phyloP scores from a whole-genome alignment of 78 protist species.

The Dictyostelium citrinum region DNA sequence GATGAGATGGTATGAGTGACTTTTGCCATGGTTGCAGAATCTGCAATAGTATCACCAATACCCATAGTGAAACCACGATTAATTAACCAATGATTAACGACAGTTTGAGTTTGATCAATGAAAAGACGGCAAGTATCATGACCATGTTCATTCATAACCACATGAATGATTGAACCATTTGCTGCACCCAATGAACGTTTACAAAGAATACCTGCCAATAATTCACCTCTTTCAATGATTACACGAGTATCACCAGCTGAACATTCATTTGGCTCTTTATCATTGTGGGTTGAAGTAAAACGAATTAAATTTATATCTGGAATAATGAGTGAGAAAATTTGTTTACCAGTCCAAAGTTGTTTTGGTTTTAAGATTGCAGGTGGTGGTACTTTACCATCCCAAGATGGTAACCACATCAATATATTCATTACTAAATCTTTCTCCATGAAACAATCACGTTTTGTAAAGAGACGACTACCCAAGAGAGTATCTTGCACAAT shows the following conservation, averaged over 20 bases:
- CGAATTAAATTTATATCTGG: conserved; percentile 87
- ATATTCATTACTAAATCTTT: conserved; percentile 94
- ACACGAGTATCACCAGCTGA: conserved; percentile 91
- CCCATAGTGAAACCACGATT: conserved; percentile 96
- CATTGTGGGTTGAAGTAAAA: conserved; percentile 38
- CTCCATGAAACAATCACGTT: conserved; percentile 94
- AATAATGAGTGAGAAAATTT: conserved; percentile 91
- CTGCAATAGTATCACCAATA: conserved; percentile 97
- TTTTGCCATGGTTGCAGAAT: conserved; percentile 80
- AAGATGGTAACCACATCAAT: conserved; percentile 94
- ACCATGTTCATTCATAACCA: conserved; percentile 93
- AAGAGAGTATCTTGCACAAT: conserved; percentile 99
- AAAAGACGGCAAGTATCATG: conserved; percentile 89
- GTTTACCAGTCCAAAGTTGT: conserved; percentile 99
- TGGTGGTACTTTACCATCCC: conserved; percentile 95
- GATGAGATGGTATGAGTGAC: conserved; percentile 79
- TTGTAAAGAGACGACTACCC: conserved; percentile 91
- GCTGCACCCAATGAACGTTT: conserved; percentile 89
- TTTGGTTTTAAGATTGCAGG: conserved; percentile 99
- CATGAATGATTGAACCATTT: conserved; percentile 92
- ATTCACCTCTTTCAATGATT: conserved; percentile 91
- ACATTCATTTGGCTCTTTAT: conserved; percentile 39
- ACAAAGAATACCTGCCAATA: conserved; percentile 92
- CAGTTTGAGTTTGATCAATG: conserved; percentile 87
- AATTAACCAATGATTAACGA: conserved; percentile 96